Percentiles rank a stretch among this genome's conserved stretches.
Conservation (phyloP, 1,139 yeast species). For the Geotrichum candidum region DNA sequence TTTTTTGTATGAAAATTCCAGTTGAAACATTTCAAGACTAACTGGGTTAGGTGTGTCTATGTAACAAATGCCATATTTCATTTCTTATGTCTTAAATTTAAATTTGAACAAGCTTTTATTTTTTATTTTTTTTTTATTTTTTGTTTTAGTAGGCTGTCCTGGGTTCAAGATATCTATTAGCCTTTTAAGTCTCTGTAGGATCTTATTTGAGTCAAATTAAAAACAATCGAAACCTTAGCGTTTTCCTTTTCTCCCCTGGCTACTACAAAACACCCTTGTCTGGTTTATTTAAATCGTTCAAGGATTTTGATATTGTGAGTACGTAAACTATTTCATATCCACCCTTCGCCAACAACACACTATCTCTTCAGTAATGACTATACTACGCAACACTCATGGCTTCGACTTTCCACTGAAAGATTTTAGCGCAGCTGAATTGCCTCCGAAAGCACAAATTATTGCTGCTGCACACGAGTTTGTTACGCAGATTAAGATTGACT, state of each 20-base stretch:
- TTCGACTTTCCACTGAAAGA: conserved; percentile 25
- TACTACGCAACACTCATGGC: conserved; percentile 10
- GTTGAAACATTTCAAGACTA: background rate
- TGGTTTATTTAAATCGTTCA: background rate
- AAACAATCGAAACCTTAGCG: background rate
- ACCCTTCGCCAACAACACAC: too few relatives aligned
- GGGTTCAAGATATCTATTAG: background rate
- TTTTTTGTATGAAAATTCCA: background rate
- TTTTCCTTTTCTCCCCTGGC: background rate
- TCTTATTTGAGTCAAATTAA: background rate
- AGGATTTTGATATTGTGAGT: background rate
- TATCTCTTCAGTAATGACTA: background rate
- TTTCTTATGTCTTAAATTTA: background rate
- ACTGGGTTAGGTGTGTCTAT: background rate
- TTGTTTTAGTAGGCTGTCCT: background rate
- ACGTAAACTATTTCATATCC: background rate
- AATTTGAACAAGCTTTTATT: too few relatives aligned
- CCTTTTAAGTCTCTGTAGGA: background rate
- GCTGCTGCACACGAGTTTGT: conserved; percentile 25
- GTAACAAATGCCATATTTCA: background rate
- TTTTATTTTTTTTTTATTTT: too few relatives aligned
- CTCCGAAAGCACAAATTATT: conserved; percentile 24
- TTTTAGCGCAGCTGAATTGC: conserved; percentile 25
- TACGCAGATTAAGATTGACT: conserved; percentile 19
- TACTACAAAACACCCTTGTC: background rate